Conservation (phyloP, 164 flowering plant species). For the Liquidambar formosana region DNA sequence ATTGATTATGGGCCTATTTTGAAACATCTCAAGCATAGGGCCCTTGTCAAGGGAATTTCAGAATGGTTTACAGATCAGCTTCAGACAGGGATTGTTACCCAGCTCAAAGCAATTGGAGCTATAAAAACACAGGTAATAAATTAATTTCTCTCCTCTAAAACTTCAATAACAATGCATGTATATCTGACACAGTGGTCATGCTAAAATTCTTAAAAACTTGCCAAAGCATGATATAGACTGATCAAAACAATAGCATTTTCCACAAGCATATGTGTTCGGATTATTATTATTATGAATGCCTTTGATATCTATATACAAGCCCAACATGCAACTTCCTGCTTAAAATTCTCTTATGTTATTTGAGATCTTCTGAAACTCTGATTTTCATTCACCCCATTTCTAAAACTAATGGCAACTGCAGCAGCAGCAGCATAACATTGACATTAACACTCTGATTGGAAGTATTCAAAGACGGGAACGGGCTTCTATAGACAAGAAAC, state of each 20-base stretch:
- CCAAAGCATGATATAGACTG: too few species aligned
- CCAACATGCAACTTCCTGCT: too few species aligned
- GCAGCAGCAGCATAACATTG: conserved; percentile 12
- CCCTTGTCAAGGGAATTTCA: conserved; percentile 6
- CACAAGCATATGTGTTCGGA: too few species aligned
- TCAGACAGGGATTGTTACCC: conserved; percentile 21
- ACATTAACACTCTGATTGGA: not conserved
- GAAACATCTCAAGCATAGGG: conserved; percentile 7
- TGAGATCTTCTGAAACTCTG: too few species aligned
- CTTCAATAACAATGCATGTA: too few species aligned
- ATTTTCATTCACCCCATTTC: not conserved
- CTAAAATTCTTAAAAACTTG: too few species aligned
- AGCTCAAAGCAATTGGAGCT: conserved; percentile 26
- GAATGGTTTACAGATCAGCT: conserved; percentile 5
- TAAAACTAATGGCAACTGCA: not conserved
- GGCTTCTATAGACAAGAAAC: not conserved
- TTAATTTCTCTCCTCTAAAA: too few species aligned
- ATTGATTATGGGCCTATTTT: conserved; percentile 24
- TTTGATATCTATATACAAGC: too few species aligned
- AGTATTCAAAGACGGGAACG: conserved; percentile 13
- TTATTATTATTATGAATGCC: too few species aligned
- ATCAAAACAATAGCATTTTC: too few species aligned
- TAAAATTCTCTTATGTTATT: too few species aligned
- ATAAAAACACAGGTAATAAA: not conserved
- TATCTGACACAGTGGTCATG: too few species aligned